Conservation (phyloP, 192 early-diverging fungal species). For the Glomus cerebriforme region DNA sequence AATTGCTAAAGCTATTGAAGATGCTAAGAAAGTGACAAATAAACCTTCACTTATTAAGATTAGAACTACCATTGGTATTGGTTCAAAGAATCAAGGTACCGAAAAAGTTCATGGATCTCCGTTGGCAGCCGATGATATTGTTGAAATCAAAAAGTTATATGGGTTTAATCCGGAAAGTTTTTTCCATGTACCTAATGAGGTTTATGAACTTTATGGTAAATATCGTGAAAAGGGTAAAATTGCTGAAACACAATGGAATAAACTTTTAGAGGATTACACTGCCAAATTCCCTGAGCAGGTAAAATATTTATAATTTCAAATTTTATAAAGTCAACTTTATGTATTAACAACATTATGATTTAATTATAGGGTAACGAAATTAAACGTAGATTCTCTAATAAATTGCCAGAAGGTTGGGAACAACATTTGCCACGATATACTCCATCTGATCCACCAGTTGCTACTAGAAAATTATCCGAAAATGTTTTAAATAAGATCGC, state of each 20-base stretch:
- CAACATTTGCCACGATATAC: slow-evolving; percentile 76
- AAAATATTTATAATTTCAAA: not conserved
- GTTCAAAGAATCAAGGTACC: slow-evolving; percentile 84
- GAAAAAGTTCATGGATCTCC: slow-evolving; percentile 92
- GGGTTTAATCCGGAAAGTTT: slow-evolving; percentile 78
- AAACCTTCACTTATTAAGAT: slow-evolving; percentile 90
- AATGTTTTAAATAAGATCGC: slow-evolving; percentile 81
- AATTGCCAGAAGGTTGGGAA: slow-evolving; percentile 76
- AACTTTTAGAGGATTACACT: slow-evolving; percentile 69
- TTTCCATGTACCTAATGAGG: slow-evolving; percentile 75
- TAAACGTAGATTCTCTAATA: slow-evolving; percentile 69
- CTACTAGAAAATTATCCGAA: slow-evolving; percentile 90
- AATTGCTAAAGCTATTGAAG: slow-evolving; percentile 74
- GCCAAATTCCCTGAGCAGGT: slow-evolving; percentile 63
- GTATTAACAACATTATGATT: not conserved
- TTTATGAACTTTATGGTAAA: slow-evolving; percentile 54
- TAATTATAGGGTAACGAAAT: slow-evolving; percentile 62
- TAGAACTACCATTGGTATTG: slow-evolving; percentile 92
- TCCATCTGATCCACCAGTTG: slow-evolving; percentile 77
- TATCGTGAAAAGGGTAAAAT: slow-evolving; percentile 63
- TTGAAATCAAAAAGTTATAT: slow-evolving; percentile 76
- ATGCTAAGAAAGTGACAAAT: slow-evolving; percentile 81
- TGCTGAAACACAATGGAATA: slow-evolving; percentile 75
- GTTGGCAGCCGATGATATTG: slow-evolving; percentile 79
- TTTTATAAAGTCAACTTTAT: not conserved